Evolutionary conservation across 176 grass and related monocot species (phyloP).

Genomic region (Hordeum vulgare): MorexV3_pseudomolecules_assembly NC_058521.1:42962944-42963443

Average conservation of each 20-base stretch:
- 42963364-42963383: constrained; percentile 80
- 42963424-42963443: constrained; percentile 60
- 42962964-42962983: constrained; percentile 24
- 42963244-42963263: constrained; percentile 36
- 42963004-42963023: constrained; percentile 78
- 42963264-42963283: constrained; percentile 56
- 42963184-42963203: constrained; percentile 64
- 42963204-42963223: constrained; percentile 62
- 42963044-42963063: constrained; percentile 35
- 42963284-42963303: constrained; percentile 76
- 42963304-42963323: constrained; percentile 46
- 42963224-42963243: constrained; percentile 27
- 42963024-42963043: constrained; percentile 43
- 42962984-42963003: constrained; percentile 62
- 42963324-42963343: constrained; percentile 56
- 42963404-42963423: constrained; percentile 69
- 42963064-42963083: constrained; percentile 73
- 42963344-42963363: constrained; percentile 52
- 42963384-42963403: constrained; percentile 72
- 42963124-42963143: constrained; percentile 43
- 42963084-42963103: constrained; percentile 55
- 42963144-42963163: constrained; percentile 18
- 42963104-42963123: constrained; percentile 40
- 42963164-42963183: constrained; percentile 34
- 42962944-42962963: constrained; percentile 33